phyloP scores from a whole-genome alignment of 2,329 filamentous ascomycete species.

The Emergomyces africanus region DNA sequence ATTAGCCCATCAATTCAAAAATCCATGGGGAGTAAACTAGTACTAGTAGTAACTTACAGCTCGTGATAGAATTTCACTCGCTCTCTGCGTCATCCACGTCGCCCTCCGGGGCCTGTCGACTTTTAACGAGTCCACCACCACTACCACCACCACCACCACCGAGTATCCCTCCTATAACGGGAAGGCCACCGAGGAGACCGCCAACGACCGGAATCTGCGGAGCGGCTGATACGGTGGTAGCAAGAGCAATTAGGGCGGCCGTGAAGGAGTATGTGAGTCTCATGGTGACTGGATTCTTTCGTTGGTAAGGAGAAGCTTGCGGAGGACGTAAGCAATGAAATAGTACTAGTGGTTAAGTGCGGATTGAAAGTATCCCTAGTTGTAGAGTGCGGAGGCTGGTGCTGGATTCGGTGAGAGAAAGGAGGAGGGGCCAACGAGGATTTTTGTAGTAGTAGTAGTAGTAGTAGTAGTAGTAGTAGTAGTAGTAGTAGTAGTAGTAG shows the following conservation, averaged over 20 bases:
- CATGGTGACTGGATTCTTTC: not conserved
- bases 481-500: no score
- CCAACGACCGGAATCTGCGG: not conserved
- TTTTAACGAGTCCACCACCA: conserved; percentile 17
- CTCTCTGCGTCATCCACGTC: not conserved
- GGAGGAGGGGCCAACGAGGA: no score
- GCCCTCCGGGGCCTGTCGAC: not conserved
- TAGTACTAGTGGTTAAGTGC: no score
- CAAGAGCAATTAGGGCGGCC: not conserved
- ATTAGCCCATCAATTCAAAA: not conserved
- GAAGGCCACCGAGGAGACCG: not conserved
- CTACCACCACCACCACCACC: no score
- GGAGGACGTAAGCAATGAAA: no score
- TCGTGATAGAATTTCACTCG: not conserved
- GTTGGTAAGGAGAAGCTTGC: no score
- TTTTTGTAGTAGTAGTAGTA: no score
- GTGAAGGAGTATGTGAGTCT: not conserved
- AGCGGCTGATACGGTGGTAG: not conserved
- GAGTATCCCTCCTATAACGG: not conserved
- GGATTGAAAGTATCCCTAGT: no score
- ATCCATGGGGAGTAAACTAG: no score
- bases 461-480: no score
- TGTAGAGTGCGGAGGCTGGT: no score
- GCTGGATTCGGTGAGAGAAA: no score
- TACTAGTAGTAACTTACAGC: not conserved